Evolutionary conservation across 2,329 filamentous ascomycete species (phyloP), one percentile per base, ranked within the genome.

Genomic region (Knufia fluminis): DNA sequence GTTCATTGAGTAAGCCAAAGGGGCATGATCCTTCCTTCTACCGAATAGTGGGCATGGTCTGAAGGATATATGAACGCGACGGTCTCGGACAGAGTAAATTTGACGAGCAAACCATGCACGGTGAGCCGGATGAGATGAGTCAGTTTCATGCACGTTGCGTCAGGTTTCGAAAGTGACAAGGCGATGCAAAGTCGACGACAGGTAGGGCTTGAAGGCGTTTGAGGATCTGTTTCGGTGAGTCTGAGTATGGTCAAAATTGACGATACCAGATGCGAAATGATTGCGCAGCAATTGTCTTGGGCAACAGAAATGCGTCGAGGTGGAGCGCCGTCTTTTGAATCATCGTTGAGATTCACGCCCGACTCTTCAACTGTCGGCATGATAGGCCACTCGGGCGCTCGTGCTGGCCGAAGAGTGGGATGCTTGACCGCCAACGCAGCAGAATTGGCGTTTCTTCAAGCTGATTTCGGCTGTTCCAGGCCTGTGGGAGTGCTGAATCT

Each of bases 1-100:
- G 56, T 53, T 58, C 57, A 58, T 59, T 53, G 52, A 54, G 45
- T 50, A 51, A 57, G 50, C 54, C 48, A 52, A 49, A 48, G 51
- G n/a, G 36, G 54, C 56, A 58, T 43, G 40, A 14, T 43, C 22
- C 22, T 41, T 17, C 38, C 22, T 16, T 8, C 23, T 43, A 26
- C 3, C 10, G n/a, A 28, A 43, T n/a, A 26, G n/a, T 20, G 14
- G n/a, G 22, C 40, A 43, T 43, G 20, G 10, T 43, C n/a, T 19
- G 9, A 17, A 10, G 9, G 19, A 12, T 43, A 26, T 43, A 24
- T 43, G 23, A n/a, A 19, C 14, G 40, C 40, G 40, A 28, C n/a
- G n/a, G 10, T 36, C 28, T 48, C 4, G 28, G 36, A 33, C 33
- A 14, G 45, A 48, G 28, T 16, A 48, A 20, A 22, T 28, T 31